Evolutionary conservation across 129 eudicot genomes (phyloP).

Genomic region (Tagetes erecta): DNA sequence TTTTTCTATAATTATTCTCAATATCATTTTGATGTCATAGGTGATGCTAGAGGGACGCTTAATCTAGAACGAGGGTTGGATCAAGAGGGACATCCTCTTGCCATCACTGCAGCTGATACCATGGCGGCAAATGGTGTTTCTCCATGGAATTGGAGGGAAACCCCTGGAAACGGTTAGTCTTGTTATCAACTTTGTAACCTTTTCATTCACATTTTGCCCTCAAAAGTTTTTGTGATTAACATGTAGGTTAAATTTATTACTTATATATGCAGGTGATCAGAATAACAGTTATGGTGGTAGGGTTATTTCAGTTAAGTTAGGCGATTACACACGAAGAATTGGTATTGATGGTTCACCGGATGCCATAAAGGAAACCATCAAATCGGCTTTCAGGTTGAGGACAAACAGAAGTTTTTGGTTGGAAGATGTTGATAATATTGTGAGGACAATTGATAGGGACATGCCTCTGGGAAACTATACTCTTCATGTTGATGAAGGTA

Average conservation of each 20-base stretch:
- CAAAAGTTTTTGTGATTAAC: neutral
- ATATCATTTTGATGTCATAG: slow-evolving; percentile 37
- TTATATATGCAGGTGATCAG: slow-evolving; percentile 58
- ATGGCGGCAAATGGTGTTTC: slow-evolving; percentile 74
- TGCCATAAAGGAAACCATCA: slow-evolving; percentile 79
- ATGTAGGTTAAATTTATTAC: slow-evolving; percentile 12
- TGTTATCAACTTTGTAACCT: slow-evolving; percentile 9
- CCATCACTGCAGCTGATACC: slow-evolving; percentile 76
- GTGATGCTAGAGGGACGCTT: slow-evolving; percentile 61
- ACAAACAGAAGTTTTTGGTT: slow-evolving; percentile 90
- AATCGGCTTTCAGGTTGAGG: slow-evolving; percentile 77
- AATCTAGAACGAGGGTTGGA: slow-evolving; percentile 77
- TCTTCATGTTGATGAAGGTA: slow-evolving; percentile 94
- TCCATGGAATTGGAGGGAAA: slow-evolving; percentile 89
- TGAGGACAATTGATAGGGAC: slow-evolving; percentile 77
- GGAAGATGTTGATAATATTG: slow-evolving; percentile 84
- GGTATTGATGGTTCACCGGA: slow-evolving; percentile 86
- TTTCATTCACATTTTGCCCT: slow-evolving; percentile 9
- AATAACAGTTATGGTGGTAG: slow-evolving; percentile 72
- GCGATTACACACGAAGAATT: slow-evolving; percentile 72
- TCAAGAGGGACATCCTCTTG: slow-evolving; percentile 95
- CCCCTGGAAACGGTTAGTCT: slow-evolving; percentile 74
- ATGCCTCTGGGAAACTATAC: slow-evolving; percentile 90
- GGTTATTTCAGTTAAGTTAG: slow-evolving; percentile 78
- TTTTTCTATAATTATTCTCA: neutral